phyloP scores from a whole-genome alignment of 2,329 filamentous ascomycete species.

The Aureobasidium sp. region DNA sequence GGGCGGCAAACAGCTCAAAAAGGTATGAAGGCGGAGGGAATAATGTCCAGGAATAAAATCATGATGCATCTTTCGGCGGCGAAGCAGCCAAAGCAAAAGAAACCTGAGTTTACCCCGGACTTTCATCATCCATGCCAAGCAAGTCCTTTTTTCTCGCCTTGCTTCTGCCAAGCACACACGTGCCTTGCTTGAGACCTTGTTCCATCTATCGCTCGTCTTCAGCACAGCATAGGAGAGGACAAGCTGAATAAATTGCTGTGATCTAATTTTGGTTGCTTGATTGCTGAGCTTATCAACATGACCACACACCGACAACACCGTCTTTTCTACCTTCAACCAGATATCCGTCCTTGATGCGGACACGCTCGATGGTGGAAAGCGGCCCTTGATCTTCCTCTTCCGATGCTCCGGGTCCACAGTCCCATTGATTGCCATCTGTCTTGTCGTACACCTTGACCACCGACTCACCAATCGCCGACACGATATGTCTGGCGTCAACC shows the following conservation, averaged over 20 bases:
- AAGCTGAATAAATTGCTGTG: too few species aligned
- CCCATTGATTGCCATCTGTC: slow-evolving; percentile 90
- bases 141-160: too few species aligned
- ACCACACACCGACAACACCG: slow-evolving; percentile 86
- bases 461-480: slow-evolving; percentile 80
- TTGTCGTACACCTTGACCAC: slow-evolving; percentile 99
- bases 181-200: not conserved
- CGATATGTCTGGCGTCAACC: slow-evolving; percentile 87
- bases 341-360: slow-evolving; percentile 89
- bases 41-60: not conserved
- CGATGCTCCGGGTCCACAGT: slow-evolving; percentile 75
- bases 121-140: not conserved
- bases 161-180: too few species aligned
- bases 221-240: too few species aligned
- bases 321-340: slow-evolving; percentile 82
- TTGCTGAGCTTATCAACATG: slow-evolving; percentile 43
- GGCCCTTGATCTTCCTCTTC: slow-evolving; percentile 52
- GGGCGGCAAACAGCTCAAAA: not conserved
- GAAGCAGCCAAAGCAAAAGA: not conserved
- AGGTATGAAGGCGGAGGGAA: not conserved
- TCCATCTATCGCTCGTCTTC: too few species aligned
- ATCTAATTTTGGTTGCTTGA: not conserved
- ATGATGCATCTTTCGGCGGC: not conserved
- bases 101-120: too few species aligned
- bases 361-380: slow-evolving; percentile 57